Evolutionary conservation across 1,139 yeast species (phyloP), one percentile per base, ranked within the genome.

Genomic region (Kluyveromyces sp.): DNA sequence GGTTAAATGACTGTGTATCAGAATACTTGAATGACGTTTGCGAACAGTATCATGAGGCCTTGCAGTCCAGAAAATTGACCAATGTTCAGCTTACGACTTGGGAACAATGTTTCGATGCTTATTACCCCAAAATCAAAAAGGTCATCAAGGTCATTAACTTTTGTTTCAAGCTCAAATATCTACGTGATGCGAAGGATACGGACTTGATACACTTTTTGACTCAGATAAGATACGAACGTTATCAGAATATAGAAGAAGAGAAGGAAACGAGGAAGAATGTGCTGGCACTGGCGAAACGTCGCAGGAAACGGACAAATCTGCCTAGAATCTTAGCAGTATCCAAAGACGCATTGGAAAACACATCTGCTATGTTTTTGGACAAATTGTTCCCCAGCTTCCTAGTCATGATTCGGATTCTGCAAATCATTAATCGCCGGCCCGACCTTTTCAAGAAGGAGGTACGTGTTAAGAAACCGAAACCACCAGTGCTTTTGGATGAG

Each of bases 331-430:
- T 38, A 11, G 29, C 35, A n/a, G 15, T 31, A 12, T 16, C 31
- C 11, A 38, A 32, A 26, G 29, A 38, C n/a, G 17, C 30, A 11
- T 15, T 38, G 28, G 41, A 38, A n/a, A 31, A 15, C 7, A 31
- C 41, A 20, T 38, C 36, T 3, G 20, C 36, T 4, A 18, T 38
- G 35, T 12, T 38, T 20, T 28, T 38, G 28, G 41, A 38, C 20
- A 38, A 31, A 20, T 69, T 84, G 28, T 78, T 92, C 66, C 97
- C 97, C 0, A 74, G 84, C 0, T 86, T 95, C 2, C 83, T 92
- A 47, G 89, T 92, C 60, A 61, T 83, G 30, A 72, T 92, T 50
- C 87, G 88, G 64, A 87, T 92, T 54, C 72, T 88, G 42, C 97
- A 92, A 62, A 89, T 97, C 97, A 89, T 96, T 95, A 80, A 82